Percentiles rank a stretch among this genome's conserved stretches.
These are phyloP conservation scores for Penicillium silybi DNA, from an alignment of 495 filamentous ascomycete genomes.

Conservation along the genomic window DNA sequence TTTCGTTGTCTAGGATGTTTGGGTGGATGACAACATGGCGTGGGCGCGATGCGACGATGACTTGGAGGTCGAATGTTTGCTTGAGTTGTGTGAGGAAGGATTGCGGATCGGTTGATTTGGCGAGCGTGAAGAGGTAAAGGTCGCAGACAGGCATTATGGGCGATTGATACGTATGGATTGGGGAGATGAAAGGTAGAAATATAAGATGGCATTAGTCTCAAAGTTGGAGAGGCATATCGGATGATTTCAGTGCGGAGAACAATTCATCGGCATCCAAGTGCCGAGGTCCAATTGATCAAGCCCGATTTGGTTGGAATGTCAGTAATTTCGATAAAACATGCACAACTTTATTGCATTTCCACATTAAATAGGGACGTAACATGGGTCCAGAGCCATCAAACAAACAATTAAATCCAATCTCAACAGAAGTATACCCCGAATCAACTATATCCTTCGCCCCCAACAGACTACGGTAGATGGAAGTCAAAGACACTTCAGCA, in stretches of 20 bases:
- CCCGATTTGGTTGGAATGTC: not conserved
- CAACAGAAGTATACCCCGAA: not conserved
- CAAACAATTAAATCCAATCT: constrained; percentile 1
- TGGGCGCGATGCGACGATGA: constrained; percentile 44
- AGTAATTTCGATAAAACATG: not conserved
- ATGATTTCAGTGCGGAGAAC: constrained; percentile 13
- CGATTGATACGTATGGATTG: not conserved
- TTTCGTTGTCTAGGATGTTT: constrained; percentile 38
- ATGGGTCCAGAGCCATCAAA: constrained; percentile 3
- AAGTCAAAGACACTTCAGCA: not conserved
- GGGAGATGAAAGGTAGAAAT: not conserved
- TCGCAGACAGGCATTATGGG: constrained; percentile 41
- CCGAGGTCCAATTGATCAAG: constrained; percentile 7
- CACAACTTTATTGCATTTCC: constrained; percentile 2
- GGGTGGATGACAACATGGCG: constrained; percentile 50
- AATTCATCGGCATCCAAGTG: not conserved
- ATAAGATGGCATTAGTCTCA: not conserved
- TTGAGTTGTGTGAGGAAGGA: constrained; percentile 25
- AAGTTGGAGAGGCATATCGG: not conserved
- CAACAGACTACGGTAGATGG: not conserved
- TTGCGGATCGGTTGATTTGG: constrained; percentile 15
- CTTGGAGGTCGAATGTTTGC: constrained; percentile 26
- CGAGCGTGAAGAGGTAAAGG: constrained; percentile 44
- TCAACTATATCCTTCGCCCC: not conserved
- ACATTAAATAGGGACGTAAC: constrained; percentile 9